Percentiles rank a stretch among this genome's conserved stretches.
Evolutionary conservation across 176 grass and related monocot genomes (phyloP).

Genomic region (Bothriochloa decipiens): DNA sequence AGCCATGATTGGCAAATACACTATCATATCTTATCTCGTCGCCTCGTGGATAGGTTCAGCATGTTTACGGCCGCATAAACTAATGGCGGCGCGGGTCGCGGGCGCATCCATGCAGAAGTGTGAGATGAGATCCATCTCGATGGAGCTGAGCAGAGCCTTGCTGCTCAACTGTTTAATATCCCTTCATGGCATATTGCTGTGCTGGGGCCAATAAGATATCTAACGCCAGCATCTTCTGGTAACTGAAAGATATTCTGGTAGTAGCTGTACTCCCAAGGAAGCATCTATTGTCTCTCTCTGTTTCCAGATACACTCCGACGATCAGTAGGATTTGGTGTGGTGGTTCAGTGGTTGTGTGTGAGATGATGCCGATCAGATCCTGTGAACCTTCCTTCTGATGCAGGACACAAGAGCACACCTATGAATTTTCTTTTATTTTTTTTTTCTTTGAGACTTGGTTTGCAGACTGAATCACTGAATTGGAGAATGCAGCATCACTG

Average conservation of each 20-base stretch:
- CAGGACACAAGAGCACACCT: background rate
- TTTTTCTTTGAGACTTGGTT: background rate
- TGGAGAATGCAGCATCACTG: background rate
- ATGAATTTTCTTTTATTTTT: background rate
- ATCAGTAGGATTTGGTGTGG: conserved; percentile 31
- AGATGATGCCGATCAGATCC: conserved; percentile 33
- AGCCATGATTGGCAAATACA: conserved; percentile 38
- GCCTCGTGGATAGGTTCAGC: conserved; percentile 29
- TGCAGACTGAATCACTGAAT: background rate
- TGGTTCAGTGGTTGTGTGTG: background rate
- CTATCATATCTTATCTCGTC: conserved; percentile 40
- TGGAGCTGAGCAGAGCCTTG: conserved; percentile 24
- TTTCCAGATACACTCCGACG: conserved; percentile 9
- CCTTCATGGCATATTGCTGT: background rate
- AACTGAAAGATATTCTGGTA: conserved; percentile 32
- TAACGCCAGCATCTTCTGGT: conserved; percentile 48
- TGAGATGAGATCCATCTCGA: conserved; percentile 38
- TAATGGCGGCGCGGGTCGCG: background rate
- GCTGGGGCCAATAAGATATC: conserved; percentile 35
- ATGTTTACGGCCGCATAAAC: conserved; percentile 7
- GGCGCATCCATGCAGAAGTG: background rate
- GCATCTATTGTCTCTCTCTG: conserved; percentile 43
- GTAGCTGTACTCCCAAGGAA: conserved; percentile 45
- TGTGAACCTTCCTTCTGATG: conserved; percentile 49
- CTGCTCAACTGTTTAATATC: conserved; percentile 34